Evolutionary conservation across 257 asterid species (phyloP).

Genomic region (Sherardia arvensis): DNA sequence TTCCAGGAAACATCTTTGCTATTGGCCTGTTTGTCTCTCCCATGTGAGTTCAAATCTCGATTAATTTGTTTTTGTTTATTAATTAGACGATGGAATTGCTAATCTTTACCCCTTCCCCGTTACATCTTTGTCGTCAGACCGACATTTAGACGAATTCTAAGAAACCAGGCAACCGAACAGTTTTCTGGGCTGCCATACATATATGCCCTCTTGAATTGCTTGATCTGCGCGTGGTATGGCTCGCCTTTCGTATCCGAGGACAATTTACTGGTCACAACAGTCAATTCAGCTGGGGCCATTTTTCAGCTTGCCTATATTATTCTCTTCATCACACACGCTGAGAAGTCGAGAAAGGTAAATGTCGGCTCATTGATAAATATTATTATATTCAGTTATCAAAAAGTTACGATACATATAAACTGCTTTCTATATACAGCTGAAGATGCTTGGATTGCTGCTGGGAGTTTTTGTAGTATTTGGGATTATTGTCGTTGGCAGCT

Average conservation of each 20-base stretch:
- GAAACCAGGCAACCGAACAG: conserved; percentile 51
- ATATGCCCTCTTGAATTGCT: conserved; percentile 53
- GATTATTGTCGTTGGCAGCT: conserved; percentile 32
- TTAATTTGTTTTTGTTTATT: neutral
- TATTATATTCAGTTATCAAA: neutral
- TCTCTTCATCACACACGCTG: conserved; percentile 39
- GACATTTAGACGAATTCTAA: conserved; percentile 48
- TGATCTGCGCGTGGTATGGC: conserved; percentile 67
- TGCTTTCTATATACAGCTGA: conserved; percentile 22
- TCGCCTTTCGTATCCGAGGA: conserved; percentile 46
- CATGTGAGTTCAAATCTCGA: conserved; percentile 31
- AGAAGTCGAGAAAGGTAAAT: conserved; percentile 34
- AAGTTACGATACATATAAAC: neutral
- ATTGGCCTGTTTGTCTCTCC: conserved; percentile 61
- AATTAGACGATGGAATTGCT: neutral
- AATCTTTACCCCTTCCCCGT: neutral
- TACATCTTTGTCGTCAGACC: conserved; percentile 28
- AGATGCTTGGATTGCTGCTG: conserved; percentile 37
- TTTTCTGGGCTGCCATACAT: conserved; percentile 56
- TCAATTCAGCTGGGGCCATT: conserved; percentile 47
- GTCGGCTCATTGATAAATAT: neutral
- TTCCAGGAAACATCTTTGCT: conserved; percentile 62
- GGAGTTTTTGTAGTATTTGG: conserved; percentile 33
- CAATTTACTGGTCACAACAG: conserved; percentile 46
- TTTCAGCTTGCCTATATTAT: conserved; percentile 39